phyloP scores from a whole-genome alignment of 371 early-diverging fungal genomes.

The Basidiobolus meristosporus region DNA sequence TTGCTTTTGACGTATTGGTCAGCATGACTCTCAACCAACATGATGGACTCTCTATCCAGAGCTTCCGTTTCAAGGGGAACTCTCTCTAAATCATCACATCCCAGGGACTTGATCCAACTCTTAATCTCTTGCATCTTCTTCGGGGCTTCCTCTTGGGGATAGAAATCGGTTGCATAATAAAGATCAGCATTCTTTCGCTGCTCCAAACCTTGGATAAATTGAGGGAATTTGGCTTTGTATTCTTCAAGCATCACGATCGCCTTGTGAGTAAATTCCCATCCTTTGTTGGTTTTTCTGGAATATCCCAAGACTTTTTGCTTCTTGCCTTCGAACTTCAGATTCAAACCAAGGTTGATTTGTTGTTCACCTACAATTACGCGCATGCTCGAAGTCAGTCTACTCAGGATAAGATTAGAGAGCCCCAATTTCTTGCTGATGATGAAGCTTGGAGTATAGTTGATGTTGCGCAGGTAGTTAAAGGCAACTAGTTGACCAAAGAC shows the following conservation, averaged over 20 bases:
- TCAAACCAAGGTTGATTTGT: conserved; percentile 61
- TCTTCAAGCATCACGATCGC: conserved; percentile 50
- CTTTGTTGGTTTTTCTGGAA: conserved; percentile 44
- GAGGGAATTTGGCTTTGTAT: conserved; percentile 51
- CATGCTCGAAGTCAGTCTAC: conserved; percentile 67
- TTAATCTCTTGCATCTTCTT: conserved; percentile 26
- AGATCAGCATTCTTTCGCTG: conserved; percentile 15
- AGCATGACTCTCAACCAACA: too few species aligned
- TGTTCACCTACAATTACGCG: conserved; percentile 29
- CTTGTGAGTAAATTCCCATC: conserved; percentile 72
- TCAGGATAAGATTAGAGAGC: conserved; percentile 37
- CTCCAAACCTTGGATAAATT: conserved; percentile 44
- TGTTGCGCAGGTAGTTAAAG: too few species aligned
- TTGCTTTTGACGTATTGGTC: too few species aligned
- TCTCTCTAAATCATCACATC: conserved; percentile 35
- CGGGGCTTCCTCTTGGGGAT: conserved; percentile 15
- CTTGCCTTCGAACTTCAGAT: conserved; percentile 75
- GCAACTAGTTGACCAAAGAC: too few species aligned
- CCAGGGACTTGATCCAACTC: conserved; percentile 42
- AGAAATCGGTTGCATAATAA: conserved; percentile 32
- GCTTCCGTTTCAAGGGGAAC: conserved; percentile 46
- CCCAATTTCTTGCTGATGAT: conserved; percentile 37
- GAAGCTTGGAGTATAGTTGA: conserved; percentile 40
- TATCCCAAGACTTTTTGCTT: conserved; percentile 74
- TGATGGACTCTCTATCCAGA: too few species aligned